These are phyloP conservation scores for Brassica rapa DNA, from an alignment of 345 rosid genomes.

Conservation along the genomic window DNA sequence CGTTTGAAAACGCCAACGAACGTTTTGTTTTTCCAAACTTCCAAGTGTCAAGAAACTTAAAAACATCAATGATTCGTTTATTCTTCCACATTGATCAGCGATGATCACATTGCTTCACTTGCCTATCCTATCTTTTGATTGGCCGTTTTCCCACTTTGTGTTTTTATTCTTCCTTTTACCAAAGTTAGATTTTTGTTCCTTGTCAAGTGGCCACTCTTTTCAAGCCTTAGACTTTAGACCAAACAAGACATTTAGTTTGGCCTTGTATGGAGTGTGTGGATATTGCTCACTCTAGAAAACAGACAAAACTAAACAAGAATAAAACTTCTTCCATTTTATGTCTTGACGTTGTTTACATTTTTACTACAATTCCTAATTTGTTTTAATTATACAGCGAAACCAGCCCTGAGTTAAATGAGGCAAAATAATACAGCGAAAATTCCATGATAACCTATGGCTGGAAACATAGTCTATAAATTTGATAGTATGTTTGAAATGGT, in stretches of 20 bases:
- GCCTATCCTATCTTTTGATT: slow-evolving; percentile 5
- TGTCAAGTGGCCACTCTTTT: slow-evolving; percentile 29
- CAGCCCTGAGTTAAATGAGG: neutral
- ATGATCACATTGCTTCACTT: slow-evolving; percentile 7
- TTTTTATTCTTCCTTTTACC: slow-evolving; percentile 24
- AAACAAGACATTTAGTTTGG: slow-evolving; percentile 26
- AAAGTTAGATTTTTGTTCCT: slow-evolving; percentile 18
- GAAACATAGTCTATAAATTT: neutral
- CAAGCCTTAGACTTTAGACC: slow-evolving; percentile 21
- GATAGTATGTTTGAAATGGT: neutral
- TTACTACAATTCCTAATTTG: neutral
- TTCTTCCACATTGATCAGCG: slow-evolving; percentile 27
- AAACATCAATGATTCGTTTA: slow-evolving; percentile 22
- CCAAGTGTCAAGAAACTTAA: slow-evolving; percentile 13
- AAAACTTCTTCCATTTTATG: neutral
- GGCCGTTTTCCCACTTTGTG: neutral
- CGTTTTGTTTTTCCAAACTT: slow-evolving; percentile 30
- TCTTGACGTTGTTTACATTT: neutral
- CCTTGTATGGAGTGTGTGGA: slow-evolving; percentile 28
- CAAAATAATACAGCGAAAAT: neutral
- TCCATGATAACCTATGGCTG: neutral
- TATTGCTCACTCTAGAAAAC: neutral
- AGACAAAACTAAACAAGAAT: neutral
- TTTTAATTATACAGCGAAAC: neutral
- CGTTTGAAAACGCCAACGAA: slow-evolving; percentile 34